phyloP scores from a whole-genome alignment of 2,329 filamentous ascomycete genomes.

The Gyromitra esculenta region DNA sequence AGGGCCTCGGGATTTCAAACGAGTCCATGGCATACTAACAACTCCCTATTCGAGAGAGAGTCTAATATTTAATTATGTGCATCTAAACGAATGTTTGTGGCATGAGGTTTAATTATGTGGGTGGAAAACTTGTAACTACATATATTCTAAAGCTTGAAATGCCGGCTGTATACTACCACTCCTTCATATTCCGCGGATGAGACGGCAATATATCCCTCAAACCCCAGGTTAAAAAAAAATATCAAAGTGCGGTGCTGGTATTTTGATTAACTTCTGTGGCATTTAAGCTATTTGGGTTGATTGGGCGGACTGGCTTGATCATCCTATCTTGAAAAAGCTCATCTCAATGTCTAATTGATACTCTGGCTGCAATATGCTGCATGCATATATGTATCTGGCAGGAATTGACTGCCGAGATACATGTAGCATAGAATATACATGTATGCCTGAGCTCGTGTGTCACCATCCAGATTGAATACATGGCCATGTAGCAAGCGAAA shows the following conservation, averaged over 20 bases:
- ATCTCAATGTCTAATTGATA: background rate
- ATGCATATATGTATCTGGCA: background rate
- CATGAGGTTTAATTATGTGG: background rate
- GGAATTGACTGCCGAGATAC: background rate
- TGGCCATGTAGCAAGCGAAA: background rate
- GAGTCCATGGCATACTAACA: background rate
- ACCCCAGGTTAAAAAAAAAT: background rate
- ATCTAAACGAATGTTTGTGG: background rate
- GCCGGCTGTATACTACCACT: background rate
- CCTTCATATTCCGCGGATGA: background rate
- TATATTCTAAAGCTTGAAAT: constrained; percentile 2
- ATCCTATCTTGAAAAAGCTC: background rate
- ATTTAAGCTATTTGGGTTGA: background rate
- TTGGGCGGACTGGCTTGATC: background rate
- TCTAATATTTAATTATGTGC: background rate
- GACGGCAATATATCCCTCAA: constrained; percentile 10
- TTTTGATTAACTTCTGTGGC: background rate
- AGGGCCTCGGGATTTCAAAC: background rate
- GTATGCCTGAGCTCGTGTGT: background rate
- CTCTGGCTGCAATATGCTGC: background rate
- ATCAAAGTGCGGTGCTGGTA: background rate
- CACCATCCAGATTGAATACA: constrained; percentile 1
- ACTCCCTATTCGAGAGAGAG: background rate
- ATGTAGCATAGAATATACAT: background rate
- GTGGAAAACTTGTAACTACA: background rate